A percentile compares a stretch with the other conserved stretches of the same genome.
Evolutionary conservation across 1,284 basidiomycete genomes (phyloP).

Genomic region (Moniliella sp.): DNA sequence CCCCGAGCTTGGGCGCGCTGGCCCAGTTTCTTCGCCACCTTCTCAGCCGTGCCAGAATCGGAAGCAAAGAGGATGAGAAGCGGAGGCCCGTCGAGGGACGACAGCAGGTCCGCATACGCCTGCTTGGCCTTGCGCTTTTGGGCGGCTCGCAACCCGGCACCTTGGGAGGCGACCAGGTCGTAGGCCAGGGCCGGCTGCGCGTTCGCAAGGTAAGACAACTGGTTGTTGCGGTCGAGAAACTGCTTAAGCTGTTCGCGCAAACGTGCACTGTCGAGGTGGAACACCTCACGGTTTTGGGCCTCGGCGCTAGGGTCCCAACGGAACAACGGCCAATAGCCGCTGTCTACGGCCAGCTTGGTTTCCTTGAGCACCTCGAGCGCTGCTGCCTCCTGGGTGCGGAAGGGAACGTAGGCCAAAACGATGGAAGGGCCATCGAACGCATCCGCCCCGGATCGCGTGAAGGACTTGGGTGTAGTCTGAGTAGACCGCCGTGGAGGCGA

Average conservation of each 20-base stretch:
- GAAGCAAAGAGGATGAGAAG: slow-evolving; percentile 73
- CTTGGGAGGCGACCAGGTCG: slow-evolving; percentile 64
- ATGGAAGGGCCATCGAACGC: slow-evolving; percentile 70
- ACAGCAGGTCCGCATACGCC: slow-evolving; percentile 65
- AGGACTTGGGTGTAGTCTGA: slow-evolving; percentile 85
- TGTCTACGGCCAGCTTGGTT: slow-evolving; percentile 85
- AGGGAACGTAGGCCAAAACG: slow-evolving; percentile 82
- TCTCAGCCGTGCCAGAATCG: slow-evolving; percentile 82
- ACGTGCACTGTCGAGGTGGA: slow-evolving; percentile 73
- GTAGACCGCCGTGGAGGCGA: slow-evolving; percentile 82
- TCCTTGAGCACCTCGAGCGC: slow-evolving; percentile 79
- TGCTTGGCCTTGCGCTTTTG: slow-evolving; percentile 63
- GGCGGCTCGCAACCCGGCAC: slow-evolving; percentile 60
- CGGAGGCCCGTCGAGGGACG: slow-evolving; percentile 68
- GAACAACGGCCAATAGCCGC: slow-evolving; percentile 94
- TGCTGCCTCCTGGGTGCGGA: slow-evolving; percentile 46
- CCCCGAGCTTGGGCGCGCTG: slow-evolving; percentile 61
- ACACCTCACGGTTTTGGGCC: slow-evolving; percentile 53
- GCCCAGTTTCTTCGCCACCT: slow-evolving; percentile 70
- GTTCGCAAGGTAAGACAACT: slow-evolving; percentile 70
- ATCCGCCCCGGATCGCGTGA: slow-evolving; percentile 76
- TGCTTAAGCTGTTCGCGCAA: slow-evolving; percentile 77
- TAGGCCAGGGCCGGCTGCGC: slow-evolving; percentile 54
- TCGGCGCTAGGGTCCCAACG: slow-evolving; percentile 74
- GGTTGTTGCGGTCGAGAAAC: slow-evolving; percentile 89